phyloP scores from a whole-genome alignment of 371 early-diverging fungal genomes.

The Mortierella sp. region DNA sequence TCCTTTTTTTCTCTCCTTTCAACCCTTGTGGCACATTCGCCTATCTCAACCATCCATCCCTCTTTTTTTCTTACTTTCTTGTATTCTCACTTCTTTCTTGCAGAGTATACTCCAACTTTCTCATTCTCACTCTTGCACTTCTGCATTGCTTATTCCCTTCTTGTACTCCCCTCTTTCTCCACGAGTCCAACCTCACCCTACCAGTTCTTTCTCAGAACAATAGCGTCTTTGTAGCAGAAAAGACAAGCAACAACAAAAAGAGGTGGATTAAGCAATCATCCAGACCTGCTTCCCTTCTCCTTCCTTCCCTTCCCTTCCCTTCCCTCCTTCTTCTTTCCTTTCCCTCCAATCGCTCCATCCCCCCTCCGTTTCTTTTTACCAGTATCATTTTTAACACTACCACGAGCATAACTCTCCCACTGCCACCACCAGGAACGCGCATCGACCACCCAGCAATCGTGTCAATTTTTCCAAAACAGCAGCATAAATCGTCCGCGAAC shows the following conservation, averaged over 20 bases:
- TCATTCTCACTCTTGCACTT: not conserved
- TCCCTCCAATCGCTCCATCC: not conserved
- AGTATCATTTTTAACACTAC: not conserved
- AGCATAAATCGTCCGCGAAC: not conserved
- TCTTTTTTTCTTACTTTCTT: not conserved
- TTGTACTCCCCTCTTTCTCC: not conserved
- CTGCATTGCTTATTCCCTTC: not conserved
- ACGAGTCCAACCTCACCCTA: not conserved
- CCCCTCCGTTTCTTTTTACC: not conserved
- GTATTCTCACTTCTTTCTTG: not conserved
- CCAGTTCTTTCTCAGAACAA: not conserved
- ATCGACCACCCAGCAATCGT: not conserved
- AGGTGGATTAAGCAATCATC: not conserved
- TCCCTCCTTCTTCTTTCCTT: not conserved
- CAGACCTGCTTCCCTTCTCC: not conserved
- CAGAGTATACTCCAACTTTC: not conserved
- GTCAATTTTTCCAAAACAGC: not conserved
- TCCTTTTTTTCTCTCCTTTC: not conserved
- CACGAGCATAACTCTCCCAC: not conserved
- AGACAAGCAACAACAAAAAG: not conserved
- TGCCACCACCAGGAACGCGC: not conserved
- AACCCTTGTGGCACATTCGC: constrained; percentile 17
- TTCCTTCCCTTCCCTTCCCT: not conserved
- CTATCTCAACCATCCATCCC: not conserved
- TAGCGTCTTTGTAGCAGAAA: not conserved